Percentiles rank a stretch among this genome's conserved stretches.
Evolutionary conservation across 345 rosid genomes (phyloP).

Genomic region (Reutealis trisperma): DNA sequence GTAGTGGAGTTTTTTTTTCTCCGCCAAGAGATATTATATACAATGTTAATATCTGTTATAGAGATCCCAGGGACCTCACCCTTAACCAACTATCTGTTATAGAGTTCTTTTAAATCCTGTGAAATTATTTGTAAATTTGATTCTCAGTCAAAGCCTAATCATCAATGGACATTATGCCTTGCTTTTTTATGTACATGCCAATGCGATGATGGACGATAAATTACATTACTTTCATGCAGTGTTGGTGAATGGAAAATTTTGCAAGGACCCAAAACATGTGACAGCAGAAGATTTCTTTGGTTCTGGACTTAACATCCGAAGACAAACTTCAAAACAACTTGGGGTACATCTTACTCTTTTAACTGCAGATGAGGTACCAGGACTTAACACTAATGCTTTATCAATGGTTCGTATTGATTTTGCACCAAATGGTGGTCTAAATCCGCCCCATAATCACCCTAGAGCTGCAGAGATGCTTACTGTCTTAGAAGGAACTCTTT

Average conservation of each 20-base stretch:
- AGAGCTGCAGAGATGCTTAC: conserved; percentile 17
- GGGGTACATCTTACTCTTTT: conserved; percentile 11
- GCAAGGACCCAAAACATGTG: background rate
- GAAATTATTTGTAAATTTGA: too few relatives aligned
- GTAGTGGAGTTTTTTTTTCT: too few relatives aligned
- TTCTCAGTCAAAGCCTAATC: too few relatives aligned
- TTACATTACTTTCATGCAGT: conserved; percentile 1
- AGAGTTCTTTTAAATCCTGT: too few relatives aligned
- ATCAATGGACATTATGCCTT: too few relatives aligned
- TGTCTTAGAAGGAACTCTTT: conserved; percentile 18
- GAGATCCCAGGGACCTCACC: too few relatives aligned
- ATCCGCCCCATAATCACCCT: conserved; percentile 21
- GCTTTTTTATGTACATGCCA: too few relatives aligned
- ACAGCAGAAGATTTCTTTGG: conserved; percentile 5
- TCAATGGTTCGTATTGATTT: conserved; percentile 18
- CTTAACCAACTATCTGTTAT: too few relatives aligned
- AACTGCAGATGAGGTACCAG: conserved; percentile 2
- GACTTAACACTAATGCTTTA: conserved; percentile 16
- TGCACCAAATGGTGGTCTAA: conserved; percentile 4
- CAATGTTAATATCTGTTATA: too few relatives aligned
- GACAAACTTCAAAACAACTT: background rate
- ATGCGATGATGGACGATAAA: too few relatives aligned
- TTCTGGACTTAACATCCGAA: conserved; percentile 1
- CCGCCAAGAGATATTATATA: too few relatives aligned
- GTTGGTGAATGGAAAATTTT: conserved; percentile 18